These are phyloP conservation scores for Thielaviopsis euricoi DNA, from an alignment of 2,329 filamentous ascomycete species.

Conservation along the genomic window DNA sequence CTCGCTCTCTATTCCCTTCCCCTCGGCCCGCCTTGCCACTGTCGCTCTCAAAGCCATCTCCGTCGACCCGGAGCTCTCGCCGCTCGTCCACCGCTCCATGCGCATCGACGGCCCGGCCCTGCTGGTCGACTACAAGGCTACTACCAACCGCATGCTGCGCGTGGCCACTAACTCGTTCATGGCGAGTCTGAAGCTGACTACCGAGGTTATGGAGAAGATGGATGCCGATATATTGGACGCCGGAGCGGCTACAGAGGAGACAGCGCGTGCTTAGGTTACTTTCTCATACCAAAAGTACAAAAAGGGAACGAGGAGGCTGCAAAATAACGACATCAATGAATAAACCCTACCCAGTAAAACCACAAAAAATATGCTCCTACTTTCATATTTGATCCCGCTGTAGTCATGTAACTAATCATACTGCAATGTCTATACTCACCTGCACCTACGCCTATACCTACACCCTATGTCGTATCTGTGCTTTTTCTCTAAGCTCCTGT, in stretches of 20 bases:
- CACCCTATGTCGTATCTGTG: no score
- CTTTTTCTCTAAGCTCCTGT: background rate
- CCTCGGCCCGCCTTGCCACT: conserved; percentile 58
- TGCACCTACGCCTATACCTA: no score
- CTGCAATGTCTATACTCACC: no score
- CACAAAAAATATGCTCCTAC: no score
- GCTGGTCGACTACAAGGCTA: conserved; percentile 63
- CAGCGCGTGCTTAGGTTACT: background rate
- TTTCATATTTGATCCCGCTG: no score
- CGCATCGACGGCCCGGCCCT: conserved; percentile 40
- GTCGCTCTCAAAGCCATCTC: conserved; percentile 59
- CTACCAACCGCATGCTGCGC: conserved; percentile 89
- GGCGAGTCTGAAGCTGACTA: conserved; percentile 68
- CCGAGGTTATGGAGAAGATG: conserved; percentile 81
- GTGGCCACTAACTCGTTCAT: conserved; percentile 95
- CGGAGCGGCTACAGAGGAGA: background rate
- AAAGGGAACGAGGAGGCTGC: no score
- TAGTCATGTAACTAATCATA: no score
- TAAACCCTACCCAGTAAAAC: no score
- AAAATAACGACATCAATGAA: no score
- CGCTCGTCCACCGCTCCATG: conserved; percentile 60
- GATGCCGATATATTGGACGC: conserved; percentile 61
- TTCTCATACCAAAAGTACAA: no score
- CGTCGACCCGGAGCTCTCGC: conserved; percentile 80
- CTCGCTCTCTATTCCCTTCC: conserved; percentile 64